phyloP scores from a whole-genome alignment of 352 stramenopile species.

The Nothophytophthora sp. region DNA sequence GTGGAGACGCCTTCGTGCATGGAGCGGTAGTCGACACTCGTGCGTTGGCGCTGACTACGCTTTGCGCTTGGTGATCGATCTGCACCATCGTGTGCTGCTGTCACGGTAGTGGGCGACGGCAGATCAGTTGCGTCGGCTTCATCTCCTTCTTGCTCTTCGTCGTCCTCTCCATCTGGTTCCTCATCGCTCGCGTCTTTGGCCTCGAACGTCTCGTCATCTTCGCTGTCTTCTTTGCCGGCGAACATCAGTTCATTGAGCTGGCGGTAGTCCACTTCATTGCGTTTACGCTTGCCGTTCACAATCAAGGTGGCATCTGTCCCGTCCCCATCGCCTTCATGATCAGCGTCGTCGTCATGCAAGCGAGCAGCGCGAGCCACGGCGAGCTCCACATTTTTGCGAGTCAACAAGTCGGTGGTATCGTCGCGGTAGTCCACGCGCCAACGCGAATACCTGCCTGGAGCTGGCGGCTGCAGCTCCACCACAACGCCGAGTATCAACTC shows the following conservation, averaged over 20 bases:
- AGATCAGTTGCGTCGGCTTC: conserved; percentile 16
- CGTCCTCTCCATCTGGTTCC: conserved; percentile 30
- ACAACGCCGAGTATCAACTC: conserved; percentile 55
- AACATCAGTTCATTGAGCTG: conserved; percentile 82
- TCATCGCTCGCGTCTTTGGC: conserved; percentile 45
- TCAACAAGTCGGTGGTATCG: conserved; percentile 48
- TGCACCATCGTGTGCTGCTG: conserved; percentile 16
- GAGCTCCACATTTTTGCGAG: conserved; percentile 19
- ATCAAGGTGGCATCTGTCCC: conserved; percentile 45
- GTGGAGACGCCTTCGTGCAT: conserved; percentile 70
- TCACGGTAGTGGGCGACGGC: conserved; percentile 25
- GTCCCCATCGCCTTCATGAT: conserved; percentile 13
- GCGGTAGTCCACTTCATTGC: conserved; percentile 79
- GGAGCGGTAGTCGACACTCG: conserved; percentile 53
- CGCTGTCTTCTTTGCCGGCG: conserved; percentile 55
- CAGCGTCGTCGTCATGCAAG: conserved; percentile 10
- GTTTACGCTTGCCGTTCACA: conserved; percentile 76
- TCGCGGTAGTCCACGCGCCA: conserved; percentile 70
- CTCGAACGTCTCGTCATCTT: conserved; percentile 50
- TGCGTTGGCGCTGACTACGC: conserved; percentile 23
- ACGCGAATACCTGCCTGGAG: conserved; percentile 29
- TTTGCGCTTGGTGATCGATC: conserved; percentile 12
- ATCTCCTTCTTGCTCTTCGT: conserved; percentile 29
- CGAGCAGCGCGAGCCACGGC: conserved; percentile 36
- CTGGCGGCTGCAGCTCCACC: conserved; percentile 30